Percentiles rank a stretch among this genome's conserved stretches.
Evolutionary conservation across 768 basidiomycete genomes (phyloP).

Genomic region (Psilocybe azurescens): DNA sequence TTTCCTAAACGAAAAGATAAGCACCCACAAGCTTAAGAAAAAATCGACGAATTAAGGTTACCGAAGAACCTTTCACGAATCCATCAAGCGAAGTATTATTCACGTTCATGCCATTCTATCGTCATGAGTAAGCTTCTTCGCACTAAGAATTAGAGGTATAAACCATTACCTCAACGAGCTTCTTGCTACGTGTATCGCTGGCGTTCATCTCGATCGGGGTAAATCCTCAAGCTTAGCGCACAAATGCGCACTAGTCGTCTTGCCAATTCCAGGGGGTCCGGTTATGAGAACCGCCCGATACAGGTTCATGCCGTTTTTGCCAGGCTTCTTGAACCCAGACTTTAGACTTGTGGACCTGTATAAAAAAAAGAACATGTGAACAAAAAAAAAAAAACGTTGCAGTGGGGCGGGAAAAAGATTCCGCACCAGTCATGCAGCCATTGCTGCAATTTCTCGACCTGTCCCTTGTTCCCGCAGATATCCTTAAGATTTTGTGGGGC

Average conservation of each 20-base stretch:
- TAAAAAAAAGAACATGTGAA: not conserved
- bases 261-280: slow-evolving; percentile 96
- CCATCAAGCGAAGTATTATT: slow-evolving; percentile 89
- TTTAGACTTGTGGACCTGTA: slow-evolving; percentile 77
- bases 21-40: not conserved
- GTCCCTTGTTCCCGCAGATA: slow-evolving; percentile 93
- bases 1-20: slow-evolving; percentile 32
- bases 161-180: slow-evolving; percentile 83
- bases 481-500: slow-evolving; percentile 89
- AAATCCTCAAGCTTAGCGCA: slow-evolving; percentile 87
- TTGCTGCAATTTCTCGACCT: slow-evolving; percentile 84
- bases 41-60: slow-evolving; percentile 27
- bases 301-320: slow-evolving; percentile 86
- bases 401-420: not conserved
- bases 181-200: slow-evolving; percentile 94
- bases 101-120: slow-evolving; percentile 86
- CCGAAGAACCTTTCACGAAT: slow-evolving; percentile 69
- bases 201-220: slow-evolving; percentile 96
- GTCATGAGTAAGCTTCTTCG: not conserved
- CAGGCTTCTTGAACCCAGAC: slow-evolving; percentile 89
- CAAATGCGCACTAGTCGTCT: slow-evolving; percentile 95
- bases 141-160: not conserved
- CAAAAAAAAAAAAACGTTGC: slow-evolving; percentile 7
- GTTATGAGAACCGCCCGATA: slow-evolving; percentile 90
- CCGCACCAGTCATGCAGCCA: slow-evolving; percentile 91